Base-by-base conservation (phyloP, 768 basidiomycete genomes). In the Russula lepida region DNA sequence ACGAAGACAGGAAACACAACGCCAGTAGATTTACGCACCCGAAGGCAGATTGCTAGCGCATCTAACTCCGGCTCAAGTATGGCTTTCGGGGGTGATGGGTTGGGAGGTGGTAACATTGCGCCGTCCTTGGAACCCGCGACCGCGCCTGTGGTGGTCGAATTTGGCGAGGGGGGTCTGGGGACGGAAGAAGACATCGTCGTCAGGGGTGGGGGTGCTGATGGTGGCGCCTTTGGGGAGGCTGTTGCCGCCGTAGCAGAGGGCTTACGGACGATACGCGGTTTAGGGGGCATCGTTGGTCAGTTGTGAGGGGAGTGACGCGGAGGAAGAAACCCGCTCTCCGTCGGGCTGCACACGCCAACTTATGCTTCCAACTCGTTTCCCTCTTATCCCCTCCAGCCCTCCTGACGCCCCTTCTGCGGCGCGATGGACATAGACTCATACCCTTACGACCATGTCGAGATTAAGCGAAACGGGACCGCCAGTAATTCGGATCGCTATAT, bases 31-130 rank as follows among this genome's bases (percentile, higher is more conserved):
- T 47, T 13, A 63, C 72, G 64, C 62, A 82, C 88, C 76, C 83
- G 83, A 27, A 91, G 74, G 69, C 80, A 84, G 11, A 71, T 69
- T 5, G 76, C 72, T 49, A 92, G 69, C 0, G 82, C 84, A 35
- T 76, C 75, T 63, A 84, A 76, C 71, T 92, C 89, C n/a, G 81
- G 78, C 51, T 86, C 82, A 3, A 92, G 72, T 17, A 84, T 79
- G 4, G 71, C 70, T 55, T 68, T 67, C 13, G 73, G 74, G 19
- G 65, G 68, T 8, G 70, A 71, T 54, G 81, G 80, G 47, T 71
- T 72, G 8, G 80, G 79, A 1, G 80, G 79, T 3, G 85, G 84
- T 6, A 80, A 80, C 81, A 86, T 85, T 2, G 78, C 68, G 0
- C 66, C 67, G 39, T 68, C 70, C 46, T 56, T 60, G 32, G 58